A percentile compares a stretch with the other conserved stretches of the same genome.
Evolutionary conservation across 2,329 filamentous ascomycete species (phyloP).

Genomic region (Emmonsia crescens): DNA sequence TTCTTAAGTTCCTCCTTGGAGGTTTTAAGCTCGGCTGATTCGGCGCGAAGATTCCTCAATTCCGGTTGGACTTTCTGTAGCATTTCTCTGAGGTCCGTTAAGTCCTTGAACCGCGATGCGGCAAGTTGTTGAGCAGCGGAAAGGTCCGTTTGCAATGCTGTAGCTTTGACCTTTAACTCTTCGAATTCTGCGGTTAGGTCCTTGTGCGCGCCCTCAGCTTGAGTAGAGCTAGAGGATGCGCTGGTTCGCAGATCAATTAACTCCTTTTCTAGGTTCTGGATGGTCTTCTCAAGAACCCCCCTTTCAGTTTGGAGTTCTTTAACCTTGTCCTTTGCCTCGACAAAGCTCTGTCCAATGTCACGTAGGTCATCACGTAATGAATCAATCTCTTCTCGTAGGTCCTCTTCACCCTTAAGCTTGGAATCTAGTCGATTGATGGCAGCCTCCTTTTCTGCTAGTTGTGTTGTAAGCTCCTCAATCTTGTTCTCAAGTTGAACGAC

Average conservation of each 20-base stretch:
- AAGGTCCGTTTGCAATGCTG: slow-evolving; percentile 67
- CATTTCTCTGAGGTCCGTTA: slow-evolving; percentile 67
- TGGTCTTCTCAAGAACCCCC: slow-evolving; percentile 49
- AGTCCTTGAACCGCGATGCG: slow-evolving; percentile 75
- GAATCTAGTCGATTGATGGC: slow-evolving; percentile 61
- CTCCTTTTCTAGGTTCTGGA: slow-evolving; percentile 61
- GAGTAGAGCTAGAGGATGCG: slow-evolving; percentile 36
- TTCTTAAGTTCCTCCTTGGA: slow-evolving; percentile 63
- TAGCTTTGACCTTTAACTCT: slow-evolving; percentile 58
- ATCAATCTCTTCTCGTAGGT: slow-evolving; percentile 75
- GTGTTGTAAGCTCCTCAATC: slow-evolving; percentile 25
- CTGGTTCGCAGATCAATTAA: slow-evolving; percentile 46
- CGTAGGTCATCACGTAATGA: slow-evolving; percentile 69
- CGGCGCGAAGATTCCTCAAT: slow-evolving; percentile 63
- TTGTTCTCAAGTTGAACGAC: slow-evolving; percentile 23
- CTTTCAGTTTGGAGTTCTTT: slow-evolving; percentile 63
- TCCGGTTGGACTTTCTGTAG: slow-evolving; percentile 81
- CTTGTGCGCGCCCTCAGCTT: slow-evolving; percentile 40
- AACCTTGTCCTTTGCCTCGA: slow-evolving; percentile 65
- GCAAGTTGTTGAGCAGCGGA: slow-evolving; percentile 78
- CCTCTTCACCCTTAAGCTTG: slow-evolving; percentile 64
- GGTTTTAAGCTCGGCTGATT: slow-evolving; percentile 62
- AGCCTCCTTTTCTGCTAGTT: slow-evolving; percentile 49
- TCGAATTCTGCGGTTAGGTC: slow-evolving; percentile 56
- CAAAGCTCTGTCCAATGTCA: slow-evolving; percentile 69